Percentiles rank a stretch among this genome's conserved stretches.
phyloP scores from a whole-genome alignment of 768 basidiomycete species.

The Tulasnella sp. region DNA sequence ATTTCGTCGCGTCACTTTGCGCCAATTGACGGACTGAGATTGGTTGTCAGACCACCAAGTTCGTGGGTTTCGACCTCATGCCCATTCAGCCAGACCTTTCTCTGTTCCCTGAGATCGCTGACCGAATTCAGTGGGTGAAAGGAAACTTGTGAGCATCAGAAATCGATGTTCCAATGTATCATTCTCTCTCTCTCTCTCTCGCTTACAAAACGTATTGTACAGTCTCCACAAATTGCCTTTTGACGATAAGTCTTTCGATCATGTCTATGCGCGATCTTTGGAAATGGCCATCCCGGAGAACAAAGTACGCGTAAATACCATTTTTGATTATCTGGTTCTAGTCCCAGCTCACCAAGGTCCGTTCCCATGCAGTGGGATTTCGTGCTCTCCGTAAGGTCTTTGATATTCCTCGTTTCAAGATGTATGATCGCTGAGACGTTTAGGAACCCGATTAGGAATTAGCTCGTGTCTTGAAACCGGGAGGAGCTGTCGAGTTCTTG shows the following conservation, averaged over 20 bases:
- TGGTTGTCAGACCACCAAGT: not conserved
- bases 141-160: conserved; percentile 9
- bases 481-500: conserved; percentile 7
- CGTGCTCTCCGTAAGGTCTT: conserved; percentile 3
- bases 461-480: conserved; percentile 7
- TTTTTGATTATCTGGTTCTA: too few species aligned
- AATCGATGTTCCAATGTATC: too few species aligned
- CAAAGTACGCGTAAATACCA: conserved; percentile 1
- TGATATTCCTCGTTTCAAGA: too few species aligned
- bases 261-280: not conserved
- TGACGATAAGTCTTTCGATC: conserved; percentile 3
- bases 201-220: not conserved
- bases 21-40: not conserved
- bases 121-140: conserved; percentile 9
- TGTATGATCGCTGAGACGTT: not conserved
- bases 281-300: conserved; percentile 7
- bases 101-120: not conserved
- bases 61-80: conserved; percentile 11
- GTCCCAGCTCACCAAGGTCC: too few species aligned
- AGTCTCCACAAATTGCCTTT: not conserved
- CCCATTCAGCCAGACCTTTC: conserved; percentile 2
- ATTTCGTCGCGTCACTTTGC: not conserved
- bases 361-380: conserved; percentile 9
- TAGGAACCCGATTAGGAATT: not conserved
- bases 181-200: too few species aligned